phyloP scores from a whole-genome alignment of 495 filamentous ascomycete species.

The Podospora pseudocomata region DNA sequence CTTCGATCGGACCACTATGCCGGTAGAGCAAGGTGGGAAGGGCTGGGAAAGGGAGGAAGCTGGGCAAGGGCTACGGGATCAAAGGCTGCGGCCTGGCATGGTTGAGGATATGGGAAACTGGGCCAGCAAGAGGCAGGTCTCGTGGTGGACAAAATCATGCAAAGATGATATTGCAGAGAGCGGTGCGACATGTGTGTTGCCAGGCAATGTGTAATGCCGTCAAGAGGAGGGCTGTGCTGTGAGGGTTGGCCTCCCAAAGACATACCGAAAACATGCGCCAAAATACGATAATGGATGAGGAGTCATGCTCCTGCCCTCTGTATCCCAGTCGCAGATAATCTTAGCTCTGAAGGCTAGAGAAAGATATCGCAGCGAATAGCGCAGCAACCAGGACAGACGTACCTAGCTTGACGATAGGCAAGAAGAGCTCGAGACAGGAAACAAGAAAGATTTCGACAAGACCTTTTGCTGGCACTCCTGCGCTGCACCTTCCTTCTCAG shows the following conservation, averaged over 20 bases:
- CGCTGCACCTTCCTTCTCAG: conserved; percentile 32
- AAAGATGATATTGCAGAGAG: background rate
- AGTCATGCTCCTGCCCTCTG: conserved; percentile 40
- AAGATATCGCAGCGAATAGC: conserved; percentile 52
- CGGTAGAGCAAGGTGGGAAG: background rate
- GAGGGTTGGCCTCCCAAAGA: background rate
- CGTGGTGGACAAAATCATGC: background rate
- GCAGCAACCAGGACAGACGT: conserved; percentile 37
- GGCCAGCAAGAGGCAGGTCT: background rate
- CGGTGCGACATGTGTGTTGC: background rate
- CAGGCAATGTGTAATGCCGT: conserved; percentile 5
- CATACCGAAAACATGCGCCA: conserved; percentile 19
- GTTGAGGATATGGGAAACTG: background rate
- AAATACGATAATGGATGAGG: conserved; percentile 22
- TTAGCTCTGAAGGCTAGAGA: conserved; percentile 35
- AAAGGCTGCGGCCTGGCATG: background rate
- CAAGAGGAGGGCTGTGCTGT: conserved; percentile 26
- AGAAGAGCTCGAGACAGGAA: conserved; percentile 49
- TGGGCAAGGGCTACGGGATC: background rate
- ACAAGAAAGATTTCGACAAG: conserved; percentile 31
- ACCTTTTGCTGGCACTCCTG: conserved; percentile 30
- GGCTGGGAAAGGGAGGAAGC: conserved; percentile 9
- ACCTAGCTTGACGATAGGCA: conserved; percentile 61
- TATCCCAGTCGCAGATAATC: conserved; percentile 49
- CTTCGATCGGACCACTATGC: background rate